These are phyloP conservation scores for Thelonectria olida DNA, from an alignment of 2,329 filamentous ascomycete genomes.

Conservation along the genomic window DNA sequence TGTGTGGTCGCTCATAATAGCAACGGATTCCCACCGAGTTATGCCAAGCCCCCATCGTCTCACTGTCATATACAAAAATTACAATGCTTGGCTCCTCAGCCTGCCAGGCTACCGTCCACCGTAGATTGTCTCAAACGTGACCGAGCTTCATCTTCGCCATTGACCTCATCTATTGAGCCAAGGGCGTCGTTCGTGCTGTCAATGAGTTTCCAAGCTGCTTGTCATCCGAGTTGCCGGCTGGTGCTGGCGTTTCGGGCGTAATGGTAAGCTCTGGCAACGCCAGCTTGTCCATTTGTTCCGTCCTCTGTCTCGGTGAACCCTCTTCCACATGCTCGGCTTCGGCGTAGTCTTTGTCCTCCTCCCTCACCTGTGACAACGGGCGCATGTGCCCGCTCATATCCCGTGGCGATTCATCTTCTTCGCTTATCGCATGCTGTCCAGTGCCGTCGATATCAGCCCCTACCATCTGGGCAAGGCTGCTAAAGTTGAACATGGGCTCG, in stretches of 20 bases:
- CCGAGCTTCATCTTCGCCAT: not conserved
- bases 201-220: conserved; percentile 56
- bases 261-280: conserved; percentile 56
- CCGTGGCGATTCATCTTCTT: conserved; percentile 37
- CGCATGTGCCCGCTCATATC: conserved; percentile 32
- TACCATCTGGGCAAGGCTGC: conserved; percentile 86
- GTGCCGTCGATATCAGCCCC: conserved; percentile 67
- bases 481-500: conserved; percentile 92
- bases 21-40: conserved; percentile 25
- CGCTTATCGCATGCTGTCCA: conserved; percentile 43
- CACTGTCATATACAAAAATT: conserved; percentile 38
- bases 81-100: conserved; percentile 22
- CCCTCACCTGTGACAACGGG: conserved; percentile 49
- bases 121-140: not conserved
- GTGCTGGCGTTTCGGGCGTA: conserved; percentile 60
- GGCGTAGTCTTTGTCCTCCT: conserved; percentile 48
- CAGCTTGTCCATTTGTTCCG: conserved; percentile 21
- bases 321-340: conserved; percentile 45
- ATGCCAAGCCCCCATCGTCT: conserved; percentile 14
- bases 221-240: conserved; percentile 45
- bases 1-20: conserved; percentile 20
- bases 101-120: not conserved
- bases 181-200: conserved; percentile 36
- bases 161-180: conserved; percentile 41
- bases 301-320: conserved; percentile 3